A percentile compares a stretch with the other conserved stretches of the same genome.
Conservation (phyloP, 1,284 basidiomycete species). For the Trichosporon coremiiforme region DNA sequence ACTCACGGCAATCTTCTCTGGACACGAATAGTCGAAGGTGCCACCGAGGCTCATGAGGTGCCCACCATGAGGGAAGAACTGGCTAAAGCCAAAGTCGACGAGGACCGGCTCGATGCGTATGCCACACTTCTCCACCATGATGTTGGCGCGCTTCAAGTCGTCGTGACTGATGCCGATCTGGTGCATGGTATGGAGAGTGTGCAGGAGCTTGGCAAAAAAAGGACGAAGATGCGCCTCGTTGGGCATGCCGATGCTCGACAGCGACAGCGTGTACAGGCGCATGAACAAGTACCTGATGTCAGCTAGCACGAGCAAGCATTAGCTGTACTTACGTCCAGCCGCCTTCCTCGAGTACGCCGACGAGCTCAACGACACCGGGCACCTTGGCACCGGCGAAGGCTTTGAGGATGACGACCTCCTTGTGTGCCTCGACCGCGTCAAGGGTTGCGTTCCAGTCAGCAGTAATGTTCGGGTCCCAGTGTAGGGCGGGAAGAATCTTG, state of each 20-base stretch:
- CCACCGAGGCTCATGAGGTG: slow-evolving; percentile 47
- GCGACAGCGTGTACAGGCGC: slow-evolving; percentile 34
- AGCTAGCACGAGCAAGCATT: background rate
- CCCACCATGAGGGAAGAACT: slow-evolving; percentile 42
- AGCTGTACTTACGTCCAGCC: slow-evolving; percentile 52
- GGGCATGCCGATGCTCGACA: background rate
- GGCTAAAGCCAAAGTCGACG: slow-evolving; percentile 54
- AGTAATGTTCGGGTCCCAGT: slow-evolving; percentile 24
- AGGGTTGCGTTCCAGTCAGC: slow-evolving; percentile 41
- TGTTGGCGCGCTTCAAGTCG: slow-evolving; percentile 54
- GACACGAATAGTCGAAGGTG: slow-evolving; percentile 53
- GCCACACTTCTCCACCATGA: slow-evolving; percentile 32
- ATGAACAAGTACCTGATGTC: slow-evolving; percentile 50
- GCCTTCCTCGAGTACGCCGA: slow-evolving; percentile 49
- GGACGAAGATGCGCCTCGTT: slow-evolving; percentile 28
- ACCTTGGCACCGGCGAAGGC: slow-evolving; percentile 46
- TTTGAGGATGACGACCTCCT: slow-evolving; percentile 55
- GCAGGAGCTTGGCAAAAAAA: slow-evolving; percentile 49
- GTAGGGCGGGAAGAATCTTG: slow-evolving; percentile 55
- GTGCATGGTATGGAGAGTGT: slow-evolving; percentile 47
- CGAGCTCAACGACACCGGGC: slow-evolving; percentile 48
- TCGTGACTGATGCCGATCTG: slow-evolving; percentile 51
- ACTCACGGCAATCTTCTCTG: slow-evolving; percentile 50
- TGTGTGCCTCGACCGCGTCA: slow-evolving; percentile 54
- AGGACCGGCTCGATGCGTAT: slow-evolving; percentile 35